phyloP scores from a whole-genome alignment of 495 filamentous ascomycete species.

The Penicillium psychrofluorescens region DNA sequence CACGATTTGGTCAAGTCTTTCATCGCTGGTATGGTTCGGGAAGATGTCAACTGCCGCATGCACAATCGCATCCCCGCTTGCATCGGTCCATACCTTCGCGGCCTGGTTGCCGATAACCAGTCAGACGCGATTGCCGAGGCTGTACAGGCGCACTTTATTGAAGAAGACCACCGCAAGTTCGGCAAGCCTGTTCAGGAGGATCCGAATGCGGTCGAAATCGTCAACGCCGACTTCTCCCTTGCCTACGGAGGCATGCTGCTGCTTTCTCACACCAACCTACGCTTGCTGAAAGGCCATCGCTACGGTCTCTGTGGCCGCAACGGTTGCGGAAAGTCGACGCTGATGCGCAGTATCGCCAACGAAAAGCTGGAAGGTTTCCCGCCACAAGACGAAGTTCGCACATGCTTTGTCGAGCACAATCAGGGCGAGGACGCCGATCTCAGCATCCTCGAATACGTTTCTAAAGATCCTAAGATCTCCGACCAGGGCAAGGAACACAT shows the following conservation, averaged over 20 bases:
- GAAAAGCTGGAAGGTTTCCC: conserved; percentile 98
- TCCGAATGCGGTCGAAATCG: conserved; percentile 84
- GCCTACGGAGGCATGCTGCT: conserved; percentile 98
- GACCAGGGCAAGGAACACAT: conserved; percentile 73
- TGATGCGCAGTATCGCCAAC: conserved; percentile 93
- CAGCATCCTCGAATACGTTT: conserved; percentile 85
- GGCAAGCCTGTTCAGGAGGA: conserved; percentile 79
- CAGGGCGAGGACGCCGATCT: conserved; percentile 95
- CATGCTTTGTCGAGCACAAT: conserved; percentile 98
- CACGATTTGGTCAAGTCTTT: conserved; percentile 65
- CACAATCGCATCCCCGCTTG: conserved; percentile 59
- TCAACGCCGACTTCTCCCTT: conserved; percentile 96
- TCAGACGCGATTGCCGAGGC: conserved; percentile 54
- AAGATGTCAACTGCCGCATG: conserved; percentile 81
- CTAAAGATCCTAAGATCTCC: conserved; percentile 74
- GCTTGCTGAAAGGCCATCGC: conserved; percentile 88
- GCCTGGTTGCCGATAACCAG: conserved; percentile 53
- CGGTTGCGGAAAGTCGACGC: conserved; percentile 94
- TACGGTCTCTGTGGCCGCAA: conserved; percentile 97
- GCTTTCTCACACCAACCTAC: conserved; percentile 91
- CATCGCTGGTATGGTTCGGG: conserved; percentile 78
- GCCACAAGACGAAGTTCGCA: conserved; percentile 78
- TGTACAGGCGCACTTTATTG: conserved; percentile 63
- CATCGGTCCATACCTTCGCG: conserved; percentile 66
- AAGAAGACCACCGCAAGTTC: conserved; percentile 79